These are phyloP conservation scores for Podosphaera xanthii DNA, from an alignment of 2,329 filamentous ascomycete genomes.

Conservation along the genomic window DNA sequence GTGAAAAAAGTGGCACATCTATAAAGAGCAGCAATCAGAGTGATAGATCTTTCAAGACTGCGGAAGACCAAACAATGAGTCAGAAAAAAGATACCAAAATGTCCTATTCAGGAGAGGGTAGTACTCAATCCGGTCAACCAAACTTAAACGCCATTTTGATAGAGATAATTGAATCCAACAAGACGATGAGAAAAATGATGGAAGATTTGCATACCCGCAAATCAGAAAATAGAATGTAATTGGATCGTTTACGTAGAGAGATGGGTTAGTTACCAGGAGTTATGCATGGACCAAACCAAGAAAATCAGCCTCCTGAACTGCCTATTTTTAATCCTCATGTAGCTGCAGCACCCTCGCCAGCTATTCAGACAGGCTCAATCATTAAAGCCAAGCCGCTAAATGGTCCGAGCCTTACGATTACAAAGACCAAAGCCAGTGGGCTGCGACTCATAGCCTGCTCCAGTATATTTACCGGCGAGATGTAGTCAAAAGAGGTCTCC, in stretches of 20 bases:
- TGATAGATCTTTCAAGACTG: background rate
- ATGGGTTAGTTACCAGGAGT: no score
- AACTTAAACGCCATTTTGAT: background rate
- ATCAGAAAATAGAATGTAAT: no score
- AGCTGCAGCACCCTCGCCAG: background rate
- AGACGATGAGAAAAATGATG: no score
- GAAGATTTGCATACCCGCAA: no score
- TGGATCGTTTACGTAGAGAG: no score
- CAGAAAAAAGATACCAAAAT: background rate
- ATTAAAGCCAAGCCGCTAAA: background rate
- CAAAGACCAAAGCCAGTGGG: background rate
- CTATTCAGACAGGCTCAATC: background rate
- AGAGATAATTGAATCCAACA: background rate
- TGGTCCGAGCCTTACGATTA: background rate
- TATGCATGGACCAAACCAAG: no score
- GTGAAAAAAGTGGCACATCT: background rate
- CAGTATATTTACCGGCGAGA: background rate
- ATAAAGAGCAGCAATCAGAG: background rate
- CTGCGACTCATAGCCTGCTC: background rate
- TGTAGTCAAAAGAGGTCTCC: background rate
- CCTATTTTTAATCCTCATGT: background rate
- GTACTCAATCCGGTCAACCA: background rate
- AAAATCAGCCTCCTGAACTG: background rate
- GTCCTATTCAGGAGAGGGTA: background rate
- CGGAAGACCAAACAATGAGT: background rate